These are phyloP conservation scores for Pyrus hybrid DNA, from an alignment of 331 rosid genomes.

Conservation along the genomic window DNA sequence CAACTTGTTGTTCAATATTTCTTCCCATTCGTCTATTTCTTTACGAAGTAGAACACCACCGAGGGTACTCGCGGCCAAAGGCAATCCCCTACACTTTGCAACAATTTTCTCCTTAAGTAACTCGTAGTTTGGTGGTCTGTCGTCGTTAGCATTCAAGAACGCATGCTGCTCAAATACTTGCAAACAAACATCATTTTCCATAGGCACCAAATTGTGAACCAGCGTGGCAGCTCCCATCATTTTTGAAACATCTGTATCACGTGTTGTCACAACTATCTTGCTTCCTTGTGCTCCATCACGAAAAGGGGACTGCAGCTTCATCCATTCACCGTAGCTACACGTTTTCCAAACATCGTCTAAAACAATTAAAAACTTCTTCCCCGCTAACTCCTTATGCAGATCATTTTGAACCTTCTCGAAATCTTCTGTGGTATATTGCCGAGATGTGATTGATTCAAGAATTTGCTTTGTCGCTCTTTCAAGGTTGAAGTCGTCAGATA, in stretches of 20 bases:
- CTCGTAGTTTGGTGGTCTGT: too few species aligned
- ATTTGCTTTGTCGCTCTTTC: not conserved
- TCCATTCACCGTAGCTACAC: not conserved
- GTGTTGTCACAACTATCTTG: conserved; percentile 10
- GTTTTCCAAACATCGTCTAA: conserved; percentile 12
- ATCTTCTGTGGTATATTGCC: not conserved
- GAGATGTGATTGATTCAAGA: not conserved
- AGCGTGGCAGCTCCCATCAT: not conserved
- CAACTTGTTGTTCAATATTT: not conserved
- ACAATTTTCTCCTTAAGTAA: too few species aligned
- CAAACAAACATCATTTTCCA: conserved; percentile 2
- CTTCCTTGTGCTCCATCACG: conserved; percentile 7
- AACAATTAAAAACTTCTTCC: conserved; percentile 1
- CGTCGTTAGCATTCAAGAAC: too few species aligned
- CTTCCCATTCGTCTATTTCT: not conserved
- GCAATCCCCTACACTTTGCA: not conserved
- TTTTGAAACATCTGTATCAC: too few species aligned
- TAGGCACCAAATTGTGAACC: not conserved
- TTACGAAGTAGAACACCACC: not conserved
- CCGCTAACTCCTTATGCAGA: not conserved
- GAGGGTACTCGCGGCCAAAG: not conserved
- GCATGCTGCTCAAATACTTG: not conserved
- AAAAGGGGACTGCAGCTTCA: not conserved
- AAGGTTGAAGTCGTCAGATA: not conserved
- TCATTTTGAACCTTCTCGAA: not conserved